These are phyloP conservation scores for Laguncularia racemosa DNA, from an alignment of 345 rosid species.

Conservation along the genomic window DNA sequence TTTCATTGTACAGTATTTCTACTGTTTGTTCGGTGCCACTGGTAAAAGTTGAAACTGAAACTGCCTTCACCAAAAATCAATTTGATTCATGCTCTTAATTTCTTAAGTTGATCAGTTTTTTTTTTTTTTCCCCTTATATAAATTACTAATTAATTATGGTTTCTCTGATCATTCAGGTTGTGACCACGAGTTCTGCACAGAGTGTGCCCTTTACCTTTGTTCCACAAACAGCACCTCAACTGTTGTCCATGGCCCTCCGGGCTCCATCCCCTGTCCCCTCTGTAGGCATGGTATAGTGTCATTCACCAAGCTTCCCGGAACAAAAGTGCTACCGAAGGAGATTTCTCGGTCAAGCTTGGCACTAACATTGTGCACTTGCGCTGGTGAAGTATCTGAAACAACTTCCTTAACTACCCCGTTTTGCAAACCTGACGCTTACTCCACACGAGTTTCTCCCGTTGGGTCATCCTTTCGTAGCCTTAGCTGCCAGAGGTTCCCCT, in stretches of 20 bases:
- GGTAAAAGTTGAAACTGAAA: too few relatives aligned
- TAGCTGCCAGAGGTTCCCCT: constrained; percentile 66
- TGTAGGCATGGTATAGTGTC: constrained; percentile 85
- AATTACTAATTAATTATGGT: too few relatives aligned
- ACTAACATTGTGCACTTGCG: constrained; percentile 62
- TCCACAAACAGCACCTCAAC: constrained; percentile 48
- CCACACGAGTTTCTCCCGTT: constrained; percentile 43
- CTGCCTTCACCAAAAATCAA: too few relatives aligned
- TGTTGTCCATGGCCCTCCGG: constrained; percentile 42
- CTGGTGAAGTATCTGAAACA: constrained; percentile 52
- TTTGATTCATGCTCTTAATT: too few relatives aligned
- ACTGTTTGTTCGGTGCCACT: too few relatives aligned
- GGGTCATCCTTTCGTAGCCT: constrained; percentile 69
- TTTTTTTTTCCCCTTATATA: too few relatives aligned
- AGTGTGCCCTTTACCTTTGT: constrained; percentile 83
- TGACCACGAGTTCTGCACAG: constrained; percentile 80
- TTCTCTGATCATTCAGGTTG: constrained; percentile 45
- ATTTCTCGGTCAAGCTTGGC: constrained; percentile 67
- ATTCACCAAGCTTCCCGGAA: constrained; percentile 57
- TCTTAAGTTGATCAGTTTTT: too few relatives aligned
- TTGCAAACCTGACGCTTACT: constrained; percentile 54
- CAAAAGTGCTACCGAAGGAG: constrained; percentile 27
- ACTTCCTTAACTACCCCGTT: constrained; percentile 49
- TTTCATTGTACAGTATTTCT: too few relatives aligned
- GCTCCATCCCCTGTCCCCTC: constrained; percentile 86